A percentile compares a stretch with the other conserved stretches of the same genome.
These are phyloP conservation scores for Eremothecium sinecaudum DNA, from an alignment of 1,139 yeast species.

Conservation along the genomic window DNA sequence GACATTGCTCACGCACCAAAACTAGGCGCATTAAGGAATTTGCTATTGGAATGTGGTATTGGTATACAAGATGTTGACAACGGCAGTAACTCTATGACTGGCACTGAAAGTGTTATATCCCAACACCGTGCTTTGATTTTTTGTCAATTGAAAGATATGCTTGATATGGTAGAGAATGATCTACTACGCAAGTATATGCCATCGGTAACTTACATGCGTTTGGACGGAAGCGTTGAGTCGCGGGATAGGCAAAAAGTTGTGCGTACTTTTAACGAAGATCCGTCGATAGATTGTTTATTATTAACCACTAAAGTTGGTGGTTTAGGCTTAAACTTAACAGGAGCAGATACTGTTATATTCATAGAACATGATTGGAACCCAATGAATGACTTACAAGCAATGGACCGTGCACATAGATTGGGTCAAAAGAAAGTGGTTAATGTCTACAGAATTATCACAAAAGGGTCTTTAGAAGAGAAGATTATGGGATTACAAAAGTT, in stretches of 20 bases:
- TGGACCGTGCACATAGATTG: constrained; percentile 97
- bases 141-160: constrained; percentile 95
- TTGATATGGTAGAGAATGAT: constrained; percentile 91
- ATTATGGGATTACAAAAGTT: constrained; percentile 97
- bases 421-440: constrained; percentile 97
- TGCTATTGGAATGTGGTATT: constrained; percentile 88
- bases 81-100: constrained; percentile 35
- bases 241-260: constrained; percentile 88
- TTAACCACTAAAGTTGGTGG: constrained; percentile 98
- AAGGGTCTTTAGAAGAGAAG: constrained; percentile 89
- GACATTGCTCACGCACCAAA: constrained; percentile 88
- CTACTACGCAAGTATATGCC: constrained; percentile 78
- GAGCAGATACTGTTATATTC: constrained; percentile 97
- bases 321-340: constrained; percentile 89
- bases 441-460: constrained; percentile 86
- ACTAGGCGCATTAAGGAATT: constrained; percentile 67
- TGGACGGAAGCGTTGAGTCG: constrained; percentile 93
- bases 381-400: constrained; percentile 97
- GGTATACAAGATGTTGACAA: constrained; percentile 51
- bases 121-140: constrained; percentile 93
- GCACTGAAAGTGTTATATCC: constrained; percentile 67
- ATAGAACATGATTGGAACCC: constrained; percentile 99
- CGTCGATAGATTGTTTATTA: constrained; percentile 86
- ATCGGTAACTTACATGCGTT: constrained; percentile 83
- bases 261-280: constrained; percentile 87